A percentile compares a stretch with the other conserved stretches of the same genome.
Evolutionary conservation across 345 rosid genomes (phyloP).

Genomic region (Raphanus sativus): DNA sequence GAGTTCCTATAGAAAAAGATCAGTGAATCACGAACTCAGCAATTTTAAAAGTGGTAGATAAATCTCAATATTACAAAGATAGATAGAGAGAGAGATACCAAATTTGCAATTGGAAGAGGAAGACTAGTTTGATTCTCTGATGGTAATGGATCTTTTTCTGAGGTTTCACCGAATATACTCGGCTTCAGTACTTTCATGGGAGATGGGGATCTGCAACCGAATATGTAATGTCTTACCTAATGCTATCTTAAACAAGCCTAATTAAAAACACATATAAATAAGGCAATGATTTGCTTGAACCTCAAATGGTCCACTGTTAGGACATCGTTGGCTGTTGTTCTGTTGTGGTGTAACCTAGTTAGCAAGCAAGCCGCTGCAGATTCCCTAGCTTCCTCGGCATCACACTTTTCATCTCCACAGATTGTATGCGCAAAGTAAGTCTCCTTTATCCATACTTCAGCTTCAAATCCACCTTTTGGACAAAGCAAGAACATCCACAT

Average conservation of each 20-base stretch:
- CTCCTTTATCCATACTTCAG: slow-evolving; percentile 49
- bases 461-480: slow-evolving; percentile 51
- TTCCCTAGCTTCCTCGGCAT: slow-evolving; percentile 58
- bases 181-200: neutral
- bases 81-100: no score
- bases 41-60: no score
- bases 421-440: slow-evolving; percentile 30
- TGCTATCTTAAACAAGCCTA: no score
- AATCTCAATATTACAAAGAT: no score
- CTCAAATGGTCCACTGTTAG: neutral
- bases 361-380: slow-evolving; percentile 56
- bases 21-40: no score
- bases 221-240: no score
- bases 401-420: slow-evolving; percentile 34
- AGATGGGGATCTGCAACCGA: neutral
- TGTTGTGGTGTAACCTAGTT: slow-evolving; percentile 24
- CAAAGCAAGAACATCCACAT: neutral
- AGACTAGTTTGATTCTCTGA: no score
- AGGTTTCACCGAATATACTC: neutral
- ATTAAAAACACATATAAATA: neutral
- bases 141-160: neutral
- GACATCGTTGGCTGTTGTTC: neutral
- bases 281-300: neutral
- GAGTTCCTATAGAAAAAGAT: no score
- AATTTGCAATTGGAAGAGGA: no score